Evolutionary conservation across 768 basidiomycete species (phyloP).

Genomic region (Suillus lakei): DNA sequence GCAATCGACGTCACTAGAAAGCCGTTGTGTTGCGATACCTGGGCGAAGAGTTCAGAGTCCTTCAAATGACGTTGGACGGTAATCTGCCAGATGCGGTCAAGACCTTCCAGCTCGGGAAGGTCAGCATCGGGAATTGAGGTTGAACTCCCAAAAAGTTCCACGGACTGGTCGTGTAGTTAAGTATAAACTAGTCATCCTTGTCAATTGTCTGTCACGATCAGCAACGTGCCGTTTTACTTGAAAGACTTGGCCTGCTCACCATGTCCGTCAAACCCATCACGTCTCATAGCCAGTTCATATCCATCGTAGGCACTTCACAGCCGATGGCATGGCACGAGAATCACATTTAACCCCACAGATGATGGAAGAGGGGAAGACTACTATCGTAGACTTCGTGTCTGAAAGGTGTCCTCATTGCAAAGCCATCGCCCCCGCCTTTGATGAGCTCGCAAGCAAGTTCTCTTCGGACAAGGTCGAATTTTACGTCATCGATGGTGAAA

Average conservation of each 20-base stretch:
- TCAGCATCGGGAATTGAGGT: not conserved
- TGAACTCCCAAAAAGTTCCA: slow-evolving; percentile 1
- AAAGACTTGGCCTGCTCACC: not conserved
- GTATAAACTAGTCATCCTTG: not conserved
- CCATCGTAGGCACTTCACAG: slow-evolving; percentile 7
- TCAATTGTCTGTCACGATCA: not conserved
- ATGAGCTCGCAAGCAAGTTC: slow-evolving; percentile 6
- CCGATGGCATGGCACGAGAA: not conserved
- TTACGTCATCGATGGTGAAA: slow-evolving; percentile 76
- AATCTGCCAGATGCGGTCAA: not conserved
- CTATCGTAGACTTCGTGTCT: slow-evolving; percentile 25
- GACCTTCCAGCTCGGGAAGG: slow-evolving; percentile 1
- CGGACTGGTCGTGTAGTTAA: not conserved
- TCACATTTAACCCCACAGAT: slow-evolving; percentile 11
- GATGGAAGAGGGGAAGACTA: slow-evolving; percentile 10
- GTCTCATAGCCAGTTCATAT: slow-evolving; percentile 8
- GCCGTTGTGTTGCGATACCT: not conserved
- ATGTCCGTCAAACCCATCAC: slow-evolving; percentile 13
- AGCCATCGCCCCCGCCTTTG: slow-evolving; percentile 10
- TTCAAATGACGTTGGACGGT: not conserved
- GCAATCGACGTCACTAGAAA: too few relatives aligned
- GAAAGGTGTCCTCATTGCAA: slow-evolving; percentile 7
- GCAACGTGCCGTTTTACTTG: not conserved
- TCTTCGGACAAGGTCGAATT: slow-evolving; percentile 47
- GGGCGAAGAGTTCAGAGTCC: not conserved